Conservation (phyloP, 495 filamentous ascomycete species). For the Beverwykella pulmonaria region DNA sequence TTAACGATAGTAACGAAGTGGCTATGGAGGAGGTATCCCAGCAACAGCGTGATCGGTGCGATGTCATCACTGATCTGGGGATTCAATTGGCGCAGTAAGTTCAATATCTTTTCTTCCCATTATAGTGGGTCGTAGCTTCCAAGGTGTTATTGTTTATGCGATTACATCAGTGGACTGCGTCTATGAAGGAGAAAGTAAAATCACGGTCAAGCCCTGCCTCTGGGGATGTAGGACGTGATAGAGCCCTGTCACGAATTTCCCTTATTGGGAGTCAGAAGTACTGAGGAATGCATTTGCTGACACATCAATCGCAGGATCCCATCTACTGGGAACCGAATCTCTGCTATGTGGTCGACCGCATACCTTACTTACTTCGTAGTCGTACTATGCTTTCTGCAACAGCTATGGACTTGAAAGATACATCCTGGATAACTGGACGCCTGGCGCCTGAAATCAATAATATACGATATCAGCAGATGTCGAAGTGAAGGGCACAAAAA, state of each 20-base stretch:
- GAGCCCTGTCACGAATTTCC: too few relatives aligned
- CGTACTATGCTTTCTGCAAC: neutral
- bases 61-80: constrained; percentile 17
- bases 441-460: neutral
- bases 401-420: constrained; percentile 4
- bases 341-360: neutral
- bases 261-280: neutral
- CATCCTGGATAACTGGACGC: neutral
- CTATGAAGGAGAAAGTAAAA: too few relatives aligned
- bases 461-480: too few relatives aligned
- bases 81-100: constrained; percentile 27
- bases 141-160: too few relatives aligned
- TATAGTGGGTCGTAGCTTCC: neutral
- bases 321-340: neutral
- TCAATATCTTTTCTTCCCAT: neutral
- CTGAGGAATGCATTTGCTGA: constrained; percentile 9
- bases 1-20: constrained; percentile 34
- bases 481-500: too few relatives aligned
- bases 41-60: constrained; percentile 16
- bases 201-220: too few relatives aligned
- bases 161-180: too few relatives aligned
- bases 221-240: too few relatives aligned
- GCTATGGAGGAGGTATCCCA: constrained; percentile 37
- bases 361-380: neutral
- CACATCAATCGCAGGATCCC: neutral